Base-by-base conservation (phyloP, 192 early-diverging fungal genomes). In the Chytriomyces sp. region DNA sequence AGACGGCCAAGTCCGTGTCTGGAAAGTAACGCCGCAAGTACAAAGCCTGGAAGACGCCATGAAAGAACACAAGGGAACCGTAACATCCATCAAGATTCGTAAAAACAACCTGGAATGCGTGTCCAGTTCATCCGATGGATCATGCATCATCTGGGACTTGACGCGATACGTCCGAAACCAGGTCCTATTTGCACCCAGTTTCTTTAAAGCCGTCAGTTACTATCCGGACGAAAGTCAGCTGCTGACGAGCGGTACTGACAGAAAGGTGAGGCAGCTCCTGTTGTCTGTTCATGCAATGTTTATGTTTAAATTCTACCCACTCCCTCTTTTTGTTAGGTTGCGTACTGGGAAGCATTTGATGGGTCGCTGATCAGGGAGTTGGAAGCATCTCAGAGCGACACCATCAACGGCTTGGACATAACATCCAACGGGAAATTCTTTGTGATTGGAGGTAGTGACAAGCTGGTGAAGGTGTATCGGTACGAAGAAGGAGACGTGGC, bases 41-140 rank as follows among this genome's bases (percentile, higher is more conserved):
- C 88, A 82, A 53, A 69, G 48, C 18, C 81, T 89, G 5, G 85
- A 86, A 61, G 79, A 86, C 64, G 83, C 86, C 46, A 82, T 89
- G 82, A 89, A 89, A 75, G 88, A 89, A 78, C 88, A 89, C 80
- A 89, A 89, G 61, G 86, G 82, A 43, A 89, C 88, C 0, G 87
- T 89, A 1, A 88, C 88, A 18, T 87, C 85, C 73, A 88, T 89
- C 77, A 88, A 88, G 61, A 83, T 89, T 69, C 85, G 87, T 24
- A 82, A 83, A 53, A 89, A 90, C 75, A 83, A 86, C 53, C 79
- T 84, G 13, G 88, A 89, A 75, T 89, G 88, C 70, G 88, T 89
- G 13, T 84, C 82, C 18, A 83, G 82, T 28, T 82, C 80, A 20
- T 81, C 82, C 24, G 88, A 89, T 77, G 88, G 88, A 6, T 85